A percentile compares a stretch with the other conserved stretches of the same genome.
phyloP scores from a whole-genome alignment of 139 green algal genomes.

The Chlorella sp. region DNA sequence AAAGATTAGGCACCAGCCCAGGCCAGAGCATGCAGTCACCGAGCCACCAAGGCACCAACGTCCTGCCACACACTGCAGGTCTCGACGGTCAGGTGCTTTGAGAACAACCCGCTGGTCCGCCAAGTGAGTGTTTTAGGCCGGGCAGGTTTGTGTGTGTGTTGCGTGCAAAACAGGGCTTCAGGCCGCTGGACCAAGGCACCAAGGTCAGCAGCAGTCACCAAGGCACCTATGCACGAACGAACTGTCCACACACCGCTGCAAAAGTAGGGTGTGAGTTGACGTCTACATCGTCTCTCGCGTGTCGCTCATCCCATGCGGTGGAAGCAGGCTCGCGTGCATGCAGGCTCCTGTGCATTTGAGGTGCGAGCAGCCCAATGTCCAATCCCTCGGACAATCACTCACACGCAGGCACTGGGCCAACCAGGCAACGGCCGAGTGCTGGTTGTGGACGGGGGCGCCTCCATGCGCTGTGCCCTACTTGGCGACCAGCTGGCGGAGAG shows the following conservation, averaged over 20 bases:
- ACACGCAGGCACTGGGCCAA: conserved; percentile 65
- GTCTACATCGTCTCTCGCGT: background rate
- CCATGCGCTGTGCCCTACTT: conserved; percentile 83
- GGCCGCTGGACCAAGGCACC: background rate
- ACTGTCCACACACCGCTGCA: background rate
- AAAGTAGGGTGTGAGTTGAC: background rate
- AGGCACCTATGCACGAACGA: background rate
- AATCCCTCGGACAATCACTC: background rate
- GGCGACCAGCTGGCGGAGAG: conserved; percentile 92
- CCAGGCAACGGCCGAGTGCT: conserved; percentile 74
- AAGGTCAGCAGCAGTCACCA: background rate
- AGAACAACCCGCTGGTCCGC: conserved; percentile 91
- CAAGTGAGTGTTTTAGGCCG: conserved; percentile 19
- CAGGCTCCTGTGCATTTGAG: too few species aligned
- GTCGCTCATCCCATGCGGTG: background rate
- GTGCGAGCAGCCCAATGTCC: background rate
- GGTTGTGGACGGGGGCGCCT: conserved; percentile 88
- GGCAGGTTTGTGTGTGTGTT: background rate
- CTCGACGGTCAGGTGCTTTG: conserved; percentile 82
- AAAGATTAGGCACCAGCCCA: background rate
- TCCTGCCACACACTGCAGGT: conserved; percentile 39
- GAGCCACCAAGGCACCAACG: too few species aligned
- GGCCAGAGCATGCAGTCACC: too few species aligned
- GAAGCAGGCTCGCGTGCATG: too few species aligned
- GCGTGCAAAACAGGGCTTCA: background rate